Evolutionary conservation across 164 flowering plant genomes (phyloP), one percentile per base, ranked within the genome.

Genomic region (Stephania japonica): DNA sequence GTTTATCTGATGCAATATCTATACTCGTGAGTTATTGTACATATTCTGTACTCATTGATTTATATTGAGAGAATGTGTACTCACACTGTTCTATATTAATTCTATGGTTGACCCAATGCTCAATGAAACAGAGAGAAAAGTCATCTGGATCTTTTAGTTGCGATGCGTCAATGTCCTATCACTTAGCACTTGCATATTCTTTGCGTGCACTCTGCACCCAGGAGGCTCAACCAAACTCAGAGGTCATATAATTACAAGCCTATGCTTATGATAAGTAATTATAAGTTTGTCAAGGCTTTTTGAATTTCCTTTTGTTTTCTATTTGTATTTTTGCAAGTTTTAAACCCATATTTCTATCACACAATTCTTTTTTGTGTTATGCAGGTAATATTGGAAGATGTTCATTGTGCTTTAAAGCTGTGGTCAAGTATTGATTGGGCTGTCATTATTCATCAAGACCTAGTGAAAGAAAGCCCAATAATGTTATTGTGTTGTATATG

Each of bases 1-100:
- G 88, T 78, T 83, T 93, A 76, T 87, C 94, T 44, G 92, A 89
- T 69, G 96, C 97, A 62, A 87, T 91, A 56, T 78, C 83, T 65
- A 66, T 72, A 62, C 76, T 88, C 78, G 98, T 89, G 78, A 86
- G 92, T 71, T 75, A 13, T 72, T 71, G 53, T 9, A 4, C 75
- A 49, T 43, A 24, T 6, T n/a, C 53, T 65, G 27, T 50, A 42
- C 23, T 63, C 5, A 70, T 65, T 65, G 69, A 21, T 12, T 61
- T 47, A 25, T 16, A 47, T 32, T 14, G 50, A n/a, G 14, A 12
- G 4, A 24, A 65, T 42, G 38, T 32, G 38, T 32, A 41, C 18
- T 13, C 16, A 16, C 0, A 25, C 38, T 32, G 4, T 61, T 12
- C 4, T 14, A 25, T 18, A 53, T 61, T 56, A 27, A 19, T n/a